phyloP scores from a whole-genome alignment of 2,329 filamentous ascomycete genomes.

The Parasarocladium wereldwijsianum region DNA sequence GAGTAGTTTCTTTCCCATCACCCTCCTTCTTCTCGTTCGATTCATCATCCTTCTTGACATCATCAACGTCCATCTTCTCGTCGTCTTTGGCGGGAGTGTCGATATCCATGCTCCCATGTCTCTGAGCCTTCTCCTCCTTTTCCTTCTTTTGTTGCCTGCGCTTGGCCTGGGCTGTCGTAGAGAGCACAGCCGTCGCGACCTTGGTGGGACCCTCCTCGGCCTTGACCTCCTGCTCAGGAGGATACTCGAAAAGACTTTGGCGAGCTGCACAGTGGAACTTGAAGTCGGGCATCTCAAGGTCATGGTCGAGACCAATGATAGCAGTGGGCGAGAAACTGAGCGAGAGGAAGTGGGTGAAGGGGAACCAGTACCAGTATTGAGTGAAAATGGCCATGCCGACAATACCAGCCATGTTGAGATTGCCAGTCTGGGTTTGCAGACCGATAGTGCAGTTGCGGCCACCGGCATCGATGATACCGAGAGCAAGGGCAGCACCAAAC shows the following conservation, averaged over 20 bases:
- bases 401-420: constrained; percentile 96
- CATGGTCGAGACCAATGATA: constrained; percentile 86
- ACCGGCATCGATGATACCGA: constrained; percentile 95
- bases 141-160: constrained; percentile 90
- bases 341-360: constrained; percentile 91
- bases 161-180: constrained; percentile 93
- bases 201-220: constrained; percentile 83
- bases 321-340: constrained; percentile 94
- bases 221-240: constrained; percentile 92
- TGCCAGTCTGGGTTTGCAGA: constrained; percentile 92
- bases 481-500: constrained; percentile 83
- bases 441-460: constrained; percentile 98
- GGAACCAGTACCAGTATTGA: constrained; percentile 99
- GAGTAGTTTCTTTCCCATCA: constrained; percentile 43
- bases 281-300: constrained; percentile 84
- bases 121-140: constrained; percentile 58
- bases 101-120: constrained; percentile 89
- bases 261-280: constrained; percentile 92
- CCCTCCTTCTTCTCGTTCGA: constrained; percentile 47
- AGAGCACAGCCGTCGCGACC: constrained; percentile 89
- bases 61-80: constrained; percentile 84
- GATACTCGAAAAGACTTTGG: constrained; percentile 94
- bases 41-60: constrained; percentile 38
- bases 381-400: constrained; percentile 97
- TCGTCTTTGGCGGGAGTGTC: constrained; percentile 51